Conservation (phyloP, 352 stramenopile species). For the Nothophytophthora sp. region DNA sequence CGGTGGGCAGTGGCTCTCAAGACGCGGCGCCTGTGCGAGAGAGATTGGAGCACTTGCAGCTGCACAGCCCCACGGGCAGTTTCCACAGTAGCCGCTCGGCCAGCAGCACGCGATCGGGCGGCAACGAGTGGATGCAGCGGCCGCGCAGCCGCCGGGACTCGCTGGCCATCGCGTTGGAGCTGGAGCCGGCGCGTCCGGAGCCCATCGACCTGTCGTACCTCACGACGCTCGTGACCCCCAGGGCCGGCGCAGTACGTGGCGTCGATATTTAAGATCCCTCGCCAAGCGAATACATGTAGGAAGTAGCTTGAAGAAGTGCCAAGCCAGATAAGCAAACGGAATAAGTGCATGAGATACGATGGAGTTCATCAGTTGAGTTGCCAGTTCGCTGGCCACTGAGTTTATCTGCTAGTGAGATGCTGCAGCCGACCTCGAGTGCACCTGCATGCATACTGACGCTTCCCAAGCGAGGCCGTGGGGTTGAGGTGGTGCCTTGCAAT, state of each 20-base stretch:
- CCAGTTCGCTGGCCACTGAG: too few species aligned
- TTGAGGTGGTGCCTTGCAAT: too few species aligned
- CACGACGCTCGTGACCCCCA: slow-evolving; percentile 37
- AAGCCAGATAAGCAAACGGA: too few species aligned
- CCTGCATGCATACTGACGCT: too few species aligned
- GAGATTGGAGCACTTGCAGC: slow-evolving; percentile 16
- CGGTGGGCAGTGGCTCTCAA: slow-evolving; percentile 27
- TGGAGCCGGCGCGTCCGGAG: slow-evolving; percentile 22
- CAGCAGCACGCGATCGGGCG: slow-evolving; percentile 14
- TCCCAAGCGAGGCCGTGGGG: too few species aligned
- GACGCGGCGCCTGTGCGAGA: slow-evolving; percentile 16
- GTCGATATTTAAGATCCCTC: slow-evolving; percentile 39
- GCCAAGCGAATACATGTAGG: too few species aligned
- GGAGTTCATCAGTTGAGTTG: too few species aligned
- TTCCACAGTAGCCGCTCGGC: slow-evolving; percentile 12
- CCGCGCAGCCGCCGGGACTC: slow-evolving; percentile 11
- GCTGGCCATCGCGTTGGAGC: slow-evolving; percentile 21
- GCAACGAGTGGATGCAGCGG: slow-evolving; percentile 12
- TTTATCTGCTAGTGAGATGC: too few species aligned
- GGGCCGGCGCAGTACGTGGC: slow-evolving; percentile 17
- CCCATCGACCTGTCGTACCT: slow-evolving; percentile 56
- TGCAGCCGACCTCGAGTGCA: too few species aligned
- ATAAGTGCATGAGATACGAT: too few species aligned
- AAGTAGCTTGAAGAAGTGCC: too few species aligned
- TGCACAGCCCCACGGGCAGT: slow-evolving; percentile 19